Evolutionary conservation across 2,329 filamentous ascomycete species (phyloP).

Genomic region (Cylindrodendrum hubeiense): DNA sequence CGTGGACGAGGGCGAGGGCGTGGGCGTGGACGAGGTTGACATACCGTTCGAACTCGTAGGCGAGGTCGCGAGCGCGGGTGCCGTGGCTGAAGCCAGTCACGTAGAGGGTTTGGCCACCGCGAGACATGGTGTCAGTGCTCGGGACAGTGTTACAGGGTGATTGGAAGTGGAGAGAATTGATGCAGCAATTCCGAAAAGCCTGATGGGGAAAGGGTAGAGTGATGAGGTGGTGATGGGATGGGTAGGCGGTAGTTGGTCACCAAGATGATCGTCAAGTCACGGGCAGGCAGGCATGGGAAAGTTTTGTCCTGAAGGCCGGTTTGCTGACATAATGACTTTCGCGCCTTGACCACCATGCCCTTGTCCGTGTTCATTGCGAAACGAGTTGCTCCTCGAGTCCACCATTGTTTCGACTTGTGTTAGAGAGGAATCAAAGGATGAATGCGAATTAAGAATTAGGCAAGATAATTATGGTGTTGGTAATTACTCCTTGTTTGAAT

Average conservation of each 20-base stretch:
- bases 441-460: neutral
- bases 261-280: conserved; percentile 39
- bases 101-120: conserved; percentile 93
- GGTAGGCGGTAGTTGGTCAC: conserved; percentile 32
- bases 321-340: conserved; percentile 42
- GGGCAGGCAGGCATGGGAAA: conserved; percentile 39
- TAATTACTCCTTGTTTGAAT: neutral
- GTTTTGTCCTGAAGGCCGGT: conserved; percentile 36
- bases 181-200: conserved; percentile 42
- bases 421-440: neutral
- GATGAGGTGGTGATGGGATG: conserved; percentile 37
- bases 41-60: conserved; percentile 99
- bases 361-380: neutral
- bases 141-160: conserved; percentile 17
- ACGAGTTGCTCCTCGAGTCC: neutral
- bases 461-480: neutral
- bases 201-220: conserved; percentile 28
- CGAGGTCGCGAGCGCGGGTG: conserved; percentile 97
- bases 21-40: conserved; percentile 69
- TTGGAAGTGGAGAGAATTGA: conserved; percentile 34
- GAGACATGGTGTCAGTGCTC: conserved; percentile 76
- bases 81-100: conserved; percentile 99
- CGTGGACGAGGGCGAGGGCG: conserved; percentile 53
- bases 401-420: too few relatives aligned
- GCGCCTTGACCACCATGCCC: conserved; percentile 19